phyloP scores from a whole-genome alignment of 441 rosid genomes.

The Rhodomyrtus psidioides region DNA sequence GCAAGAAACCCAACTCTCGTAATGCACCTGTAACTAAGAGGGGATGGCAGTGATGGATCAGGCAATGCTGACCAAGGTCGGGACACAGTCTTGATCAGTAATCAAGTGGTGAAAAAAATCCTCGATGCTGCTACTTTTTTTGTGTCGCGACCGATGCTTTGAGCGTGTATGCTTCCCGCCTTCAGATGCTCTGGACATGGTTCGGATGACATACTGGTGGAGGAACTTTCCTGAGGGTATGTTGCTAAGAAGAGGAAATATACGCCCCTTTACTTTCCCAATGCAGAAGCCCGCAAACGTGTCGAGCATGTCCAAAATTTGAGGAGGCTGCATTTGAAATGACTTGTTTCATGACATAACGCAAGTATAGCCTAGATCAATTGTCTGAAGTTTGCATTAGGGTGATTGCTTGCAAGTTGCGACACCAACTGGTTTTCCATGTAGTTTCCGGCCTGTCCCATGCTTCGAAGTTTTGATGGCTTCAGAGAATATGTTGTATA shows the following conservation, averaged over 20 bases:
- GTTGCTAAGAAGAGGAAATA: neutral
- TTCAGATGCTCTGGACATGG: neutral
- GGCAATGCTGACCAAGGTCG: constrained; percentile 80
- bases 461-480: neutral
- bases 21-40: constrained; percentile 60
- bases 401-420: neutral
- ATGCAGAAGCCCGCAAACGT: neutral
- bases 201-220: neutral
- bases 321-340: neutral
- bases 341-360: neutral
- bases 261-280: neutral
- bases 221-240: neutral
- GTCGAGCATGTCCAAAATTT: neutral
- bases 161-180: neutral
- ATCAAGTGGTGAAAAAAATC: neutral
- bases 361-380: neutral
- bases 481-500: neutral
- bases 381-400: neutral
- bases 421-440: neutral
- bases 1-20: constrained; percentile 52
- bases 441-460: neutral
- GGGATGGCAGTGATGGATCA: constrained; percentile 94
- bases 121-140: neutral
- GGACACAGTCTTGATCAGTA: neutral
- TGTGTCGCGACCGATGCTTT: neutral